Base-by-base conservation (phyloP, 2,329 filamentous ascomycete species). In the Metarhizium rileyi region DNA sequence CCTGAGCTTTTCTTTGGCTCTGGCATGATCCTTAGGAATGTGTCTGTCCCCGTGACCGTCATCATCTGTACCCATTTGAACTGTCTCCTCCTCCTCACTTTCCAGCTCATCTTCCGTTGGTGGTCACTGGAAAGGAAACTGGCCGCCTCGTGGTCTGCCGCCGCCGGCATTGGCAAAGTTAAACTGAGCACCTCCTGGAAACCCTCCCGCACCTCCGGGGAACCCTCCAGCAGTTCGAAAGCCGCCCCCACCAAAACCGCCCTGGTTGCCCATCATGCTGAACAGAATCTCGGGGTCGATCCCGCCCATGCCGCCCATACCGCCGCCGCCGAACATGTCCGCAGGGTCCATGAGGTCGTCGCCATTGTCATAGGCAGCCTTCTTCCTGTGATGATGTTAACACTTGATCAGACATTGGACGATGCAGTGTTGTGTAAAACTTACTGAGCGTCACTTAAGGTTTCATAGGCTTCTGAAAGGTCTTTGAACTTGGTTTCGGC, bases 401-500 rank as follows among this genome's bases (percentile, higher is more conserved):
- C 46, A 51, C 47, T 33, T 16, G 16, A 7, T 3, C 20, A 4
- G 23, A 16, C 33, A 5, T 33, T 30, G 9, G 25, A 27, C 18
- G 16, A 8, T 20, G n/a, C 5, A 25, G 5, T 14, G 5, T 33
- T 3, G 20, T 20, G 9, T 36, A 38, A 47, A 54, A 81, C 85
- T 70, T 86, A 90, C 84, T 95, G 84, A 72, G 90, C 76, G 69
- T 98, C 93, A 63, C 87, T 95, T 70, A 98, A 73, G 46, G 86
- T 94, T 71, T 98, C 93, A 66, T 98, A 95, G 38, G 91, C 91
- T 74, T 98, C 93, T 61, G 90, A 87, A 65, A 96, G 87, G 65
- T 98, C 93, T 79, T 98, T 97, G 79, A 98, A 98, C 63, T 87
- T 84, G 59, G 88, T 86, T 61, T 90, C 91, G 54, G 93, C 93